A percentile compares a stretch with the other conserved stretches of the same genome.
Conservation (phyloP, 306 rosid species). For the Acacia confusa region DNA sequence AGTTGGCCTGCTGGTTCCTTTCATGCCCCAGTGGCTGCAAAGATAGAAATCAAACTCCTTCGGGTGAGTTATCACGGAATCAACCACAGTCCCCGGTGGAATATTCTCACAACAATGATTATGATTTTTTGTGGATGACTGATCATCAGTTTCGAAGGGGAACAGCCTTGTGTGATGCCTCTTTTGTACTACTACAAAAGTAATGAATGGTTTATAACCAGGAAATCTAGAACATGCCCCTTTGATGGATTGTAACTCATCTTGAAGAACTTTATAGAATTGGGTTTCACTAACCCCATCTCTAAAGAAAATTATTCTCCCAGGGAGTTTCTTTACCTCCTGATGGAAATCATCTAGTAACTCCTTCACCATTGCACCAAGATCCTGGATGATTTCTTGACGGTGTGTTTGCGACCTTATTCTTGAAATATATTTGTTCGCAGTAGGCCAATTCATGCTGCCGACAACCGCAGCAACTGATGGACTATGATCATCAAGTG, state of each 20-base stretch:
- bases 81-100: slow-evolving; percentile 97
- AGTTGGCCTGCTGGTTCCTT: slow-evolving; percentile 96
- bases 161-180: slow-evolving; percentile 96
- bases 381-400: slow-evolving; percentile 91
- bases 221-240: slow-evolving; percentile 66
- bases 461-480: slow-evolving; percentile 98
- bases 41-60: slow-evolving; percentile 91
- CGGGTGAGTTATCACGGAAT: slow-evolving; percentile 91
- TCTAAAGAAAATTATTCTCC: slow-evolving; percentile 81
- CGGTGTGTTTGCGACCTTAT: slow-evolving; percentile 98
- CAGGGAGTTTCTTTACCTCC: slow-evolving; percentile 76
- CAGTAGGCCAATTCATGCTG: slow-evolving; percentile 99
- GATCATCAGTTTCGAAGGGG: slow-evolving; percentile 56
- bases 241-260: slow-evolving; percentile 79
- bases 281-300: slow-evolving; percentile 99
- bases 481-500: slow-evolving; percentile 96
- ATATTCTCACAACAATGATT: slow-evolving; percentile 58
- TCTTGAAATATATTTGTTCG: slow-evolving; percentile 90
- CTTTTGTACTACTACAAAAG: slow-evolving; percentile 93
- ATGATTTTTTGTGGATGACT: slow-evolving; percentile 48
- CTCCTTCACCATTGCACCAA: slow-evolving; percentile 81
- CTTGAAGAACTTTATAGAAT: slow-evolving; percentile 74
- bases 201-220: slow-evolving; percentile 65
- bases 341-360: slow-evolving; percentile 77
- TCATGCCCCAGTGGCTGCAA: slow-evolving; percentile 96